These are phyloP conservation scores for Sporothrix schenckii DNA, from an alignment of 2,329 filamentous ascomycete genomes.

Conservation along the genomic window DNA sequence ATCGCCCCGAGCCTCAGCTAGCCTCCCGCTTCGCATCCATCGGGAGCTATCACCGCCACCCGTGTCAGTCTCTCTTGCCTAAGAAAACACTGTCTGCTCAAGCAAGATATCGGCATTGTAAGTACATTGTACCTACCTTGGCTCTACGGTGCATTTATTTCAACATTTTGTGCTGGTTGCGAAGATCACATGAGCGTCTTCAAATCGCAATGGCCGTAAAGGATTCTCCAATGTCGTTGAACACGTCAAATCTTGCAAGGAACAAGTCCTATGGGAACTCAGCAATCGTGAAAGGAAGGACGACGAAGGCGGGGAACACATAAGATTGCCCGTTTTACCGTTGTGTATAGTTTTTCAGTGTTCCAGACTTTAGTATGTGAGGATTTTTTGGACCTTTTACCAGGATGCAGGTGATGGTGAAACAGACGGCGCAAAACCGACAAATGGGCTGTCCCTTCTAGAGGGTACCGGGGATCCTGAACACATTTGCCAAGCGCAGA, in stretches of 20 bases:
- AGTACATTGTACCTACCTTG: too few species aligned
- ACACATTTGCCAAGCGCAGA: background rate
- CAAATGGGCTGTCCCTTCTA: background rate
- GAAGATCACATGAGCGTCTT: too few species aligned
- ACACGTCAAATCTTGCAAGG: background rate
- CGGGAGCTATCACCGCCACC: too few species aligned
- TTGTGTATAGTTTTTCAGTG: background rate
- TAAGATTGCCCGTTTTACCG: too few species aligned
- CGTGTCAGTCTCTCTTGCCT: too few species aligned
- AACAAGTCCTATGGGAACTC: background rate
- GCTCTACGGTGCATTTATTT: too few species aligned
- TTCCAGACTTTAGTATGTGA: background rate
- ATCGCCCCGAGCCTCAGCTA: slow-evolving; percentile 9
- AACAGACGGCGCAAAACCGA: slow-evolving; percentile 25
- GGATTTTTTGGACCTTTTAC: background rate
- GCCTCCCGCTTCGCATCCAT: too few species aligned
- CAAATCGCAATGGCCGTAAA: too few species aligned
- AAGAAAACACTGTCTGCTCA: background rate
- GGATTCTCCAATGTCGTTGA: background rate
- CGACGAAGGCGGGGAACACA: background rate
- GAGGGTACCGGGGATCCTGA: background rate
- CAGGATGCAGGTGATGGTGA: slow-evolving; percentile 26
- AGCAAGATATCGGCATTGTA: background rate
- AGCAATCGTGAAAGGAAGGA: slow-evolving; percentile 12
- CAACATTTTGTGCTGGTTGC: too few species aligned